phyloP scores from a whole-genome alignment of 192 early-diverging fungal species.

The Coemansia sp. region DNA sequence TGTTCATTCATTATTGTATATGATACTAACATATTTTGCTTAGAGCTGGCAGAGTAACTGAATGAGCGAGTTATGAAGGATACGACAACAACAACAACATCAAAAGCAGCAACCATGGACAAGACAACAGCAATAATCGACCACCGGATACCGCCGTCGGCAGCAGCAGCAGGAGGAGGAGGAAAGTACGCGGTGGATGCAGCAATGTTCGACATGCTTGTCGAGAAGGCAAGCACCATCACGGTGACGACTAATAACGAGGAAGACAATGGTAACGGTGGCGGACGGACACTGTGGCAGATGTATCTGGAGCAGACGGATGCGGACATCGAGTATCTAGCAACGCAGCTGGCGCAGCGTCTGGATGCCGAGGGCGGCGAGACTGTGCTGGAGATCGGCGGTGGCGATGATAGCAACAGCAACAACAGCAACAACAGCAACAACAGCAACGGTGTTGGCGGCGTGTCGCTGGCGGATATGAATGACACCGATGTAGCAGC shows the following conservation, averaged over 20 bases:
- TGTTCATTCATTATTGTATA: too few species aligned
- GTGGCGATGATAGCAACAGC: slow-evolving; percentile 67
- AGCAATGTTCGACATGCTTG: slow-evolving; percentile 44
- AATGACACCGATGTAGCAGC: slow-evolving; percentile 48
- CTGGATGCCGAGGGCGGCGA: slow-evolving; percentile 70
- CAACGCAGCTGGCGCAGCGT: slow-evolving; percentile 42
- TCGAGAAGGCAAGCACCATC: slow-evolving; percentile 34
- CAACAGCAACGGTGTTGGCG: too few species aligned
- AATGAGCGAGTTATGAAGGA: too few species aligned
- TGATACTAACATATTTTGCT: too few species aligned
- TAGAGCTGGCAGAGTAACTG: too few species aligned
- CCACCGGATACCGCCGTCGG: slow-evolving; percentile 24
- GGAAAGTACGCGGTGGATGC: slow-evolving; percentile 48
- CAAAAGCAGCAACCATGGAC: not conserved
- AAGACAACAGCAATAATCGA: slow-evolving; percentile 8
- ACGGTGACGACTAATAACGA: not conserved
- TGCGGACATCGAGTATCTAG: slow-evolving; percentile 53
- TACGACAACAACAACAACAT: too few species aligned
- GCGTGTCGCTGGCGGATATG: slow-evolving; percentile 62
- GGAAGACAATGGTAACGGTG: not conserved
- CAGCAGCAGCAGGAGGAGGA: not conserved
- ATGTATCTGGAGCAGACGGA: slow-evolving; percentile 51
- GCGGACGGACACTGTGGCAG: slow-evolving; percentile 43
- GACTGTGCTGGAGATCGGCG: slow-evolving; percentile 73
- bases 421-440: not conserved